These are phyloP conservation scores for Nigrospora oryzae DNA, from an alignment of 2,329 filamentous ascomycete genomes.

Conservation along the genomic window DNA sequence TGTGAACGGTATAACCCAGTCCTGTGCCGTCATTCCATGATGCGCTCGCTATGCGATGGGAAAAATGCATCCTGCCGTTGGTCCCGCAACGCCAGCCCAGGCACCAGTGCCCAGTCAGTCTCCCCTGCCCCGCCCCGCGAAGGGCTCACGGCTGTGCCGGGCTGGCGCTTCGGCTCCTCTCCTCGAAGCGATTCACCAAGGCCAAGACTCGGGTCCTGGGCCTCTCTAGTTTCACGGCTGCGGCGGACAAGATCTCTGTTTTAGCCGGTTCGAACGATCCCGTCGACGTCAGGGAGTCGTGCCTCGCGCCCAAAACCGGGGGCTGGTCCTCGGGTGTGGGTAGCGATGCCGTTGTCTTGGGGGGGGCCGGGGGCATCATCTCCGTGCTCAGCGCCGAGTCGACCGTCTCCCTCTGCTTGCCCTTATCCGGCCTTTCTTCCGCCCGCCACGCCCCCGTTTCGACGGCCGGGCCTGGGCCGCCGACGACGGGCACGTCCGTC, in stretches of 20 bases:
- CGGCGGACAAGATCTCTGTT: slow-evolving; percentile 25
- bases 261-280: slow-evolving; percentile 25
- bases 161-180: slow-evolving; percentile 32
- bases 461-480: background rate
- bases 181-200: slow-evolving; percentile 50
- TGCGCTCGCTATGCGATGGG: no score
- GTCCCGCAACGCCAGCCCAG: no score
- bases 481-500: background rate
- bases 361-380: slow-evolving; percentile 11
- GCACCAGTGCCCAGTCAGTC: no score
- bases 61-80: no score
- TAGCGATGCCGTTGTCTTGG: background rate
- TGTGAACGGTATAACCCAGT: no score
- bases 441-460: background rate
- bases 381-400: slow-evolving; percentile 5
- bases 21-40: no score
- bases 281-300: background rate
- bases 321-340: background rate
- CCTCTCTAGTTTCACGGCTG: slow-evolving; percentile 31
- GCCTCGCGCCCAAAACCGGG: background rate
- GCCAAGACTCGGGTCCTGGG: slow-evolving; percentile 38
- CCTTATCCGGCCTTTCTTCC: slow-evolving; percentile 3
- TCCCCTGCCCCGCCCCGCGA: background rate
- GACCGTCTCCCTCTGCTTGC: slow-evolving; percentile 3
- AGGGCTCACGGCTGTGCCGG: slow-evolving; percentile 11